A percentile compares a stretch with the other conserved stretches of the same genome.
phyloP scores from a whole-genome alignment of 2,329 filamentous ascomycete genomes.

The Cladosporium sp. region DNA sequence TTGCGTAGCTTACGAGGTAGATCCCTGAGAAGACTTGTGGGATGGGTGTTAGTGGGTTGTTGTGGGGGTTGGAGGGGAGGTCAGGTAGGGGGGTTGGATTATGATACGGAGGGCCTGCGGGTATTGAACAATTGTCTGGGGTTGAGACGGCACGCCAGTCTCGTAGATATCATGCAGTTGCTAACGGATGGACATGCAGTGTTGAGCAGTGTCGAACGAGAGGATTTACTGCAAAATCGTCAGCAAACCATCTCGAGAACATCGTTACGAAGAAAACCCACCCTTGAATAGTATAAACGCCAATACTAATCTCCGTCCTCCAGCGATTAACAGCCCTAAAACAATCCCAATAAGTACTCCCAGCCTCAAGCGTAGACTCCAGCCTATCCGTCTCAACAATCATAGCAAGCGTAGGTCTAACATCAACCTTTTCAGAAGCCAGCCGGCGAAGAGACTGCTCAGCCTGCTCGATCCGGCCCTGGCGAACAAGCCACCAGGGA shows the following conservation, averaged over 20 bases:
- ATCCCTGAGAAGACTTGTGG: slow-evolving; percentile 35
- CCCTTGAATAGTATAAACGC: slow-evolving; percentile 39
- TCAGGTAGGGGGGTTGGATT: neutral
- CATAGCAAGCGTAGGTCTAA: slow-evolving; percentile 35
- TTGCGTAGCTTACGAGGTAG: slow-evolving; percentile 40
- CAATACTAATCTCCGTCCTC: slow-evolving; percentile 41
- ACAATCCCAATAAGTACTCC: slow-evolving; percentile 36
- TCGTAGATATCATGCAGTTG: too few relatives aligned
- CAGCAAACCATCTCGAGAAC: neutral
- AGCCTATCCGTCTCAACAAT: slow-evolving; percentile 36
- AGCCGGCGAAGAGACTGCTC: slow-evolving; percentile 31
- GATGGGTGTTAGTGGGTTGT: too few relatives aligned
- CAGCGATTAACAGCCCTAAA: slow-evolving; percentile 39
- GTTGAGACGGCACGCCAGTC: too few relatives aligned
- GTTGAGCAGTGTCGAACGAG: too few relatives aligned
- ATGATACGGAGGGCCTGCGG: neutral
- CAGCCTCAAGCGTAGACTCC: slow-evolving; percentile 36
- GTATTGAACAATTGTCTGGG: neutral
- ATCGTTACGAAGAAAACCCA: neutral
- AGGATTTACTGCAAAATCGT: neutral
- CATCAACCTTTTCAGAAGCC: slow-evolving; percentile 35
- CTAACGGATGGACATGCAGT: too few relatives aligned
- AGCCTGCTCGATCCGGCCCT: slow-evolving; percentile 32
- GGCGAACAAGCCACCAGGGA: slow-evolving; percentile 37
- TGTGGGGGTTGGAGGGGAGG: too few relatives aligned